phyloP scores from a whole-genome alignment of 345 rosid species.

The Rhizophora mangle region DNA sequence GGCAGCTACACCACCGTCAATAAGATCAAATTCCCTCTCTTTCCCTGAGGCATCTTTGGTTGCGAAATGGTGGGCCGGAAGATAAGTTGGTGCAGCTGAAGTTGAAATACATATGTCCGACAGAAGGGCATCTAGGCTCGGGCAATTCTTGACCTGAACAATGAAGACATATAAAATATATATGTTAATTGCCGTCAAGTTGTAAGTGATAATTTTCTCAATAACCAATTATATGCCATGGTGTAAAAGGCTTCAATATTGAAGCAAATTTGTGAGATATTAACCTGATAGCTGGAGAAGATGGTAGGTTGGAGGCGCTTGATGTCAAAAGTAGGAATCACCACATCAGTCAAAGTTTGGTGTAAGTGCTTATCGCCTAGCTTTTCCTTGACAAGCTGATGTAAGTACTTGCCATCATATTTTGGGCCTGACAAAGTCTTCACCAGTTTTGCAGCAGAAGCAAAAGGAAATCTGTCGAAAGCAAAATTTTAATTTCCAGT shows the following conservation, averaged over 20 bases:
- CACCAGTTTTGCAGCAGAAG: slow-evolving; percentile 5
- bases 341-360: slow-evolving; percentile 22
- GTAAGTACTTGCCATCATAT: slow-evolving; percentile 24
- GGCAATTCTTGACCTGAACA: slow-evolving; percentile 13
- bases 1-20: slow-evolving; percentile 40
- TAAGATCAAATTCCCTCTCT: slow-evolving; percentile 26
- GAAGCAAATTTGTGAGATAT: neutral
- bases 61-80: slow-evolving; percentile 29
- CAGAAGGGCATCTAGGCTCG: slow-evolving; percentile 14
- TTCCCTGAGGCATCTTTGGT: slow-evolving; percentile 15
- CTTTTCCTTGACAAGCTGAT: slow-evolving; percentile 5
- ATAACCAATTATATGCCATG: neutral
- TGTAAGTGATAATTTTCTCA: too few relatives aligned
- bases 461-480: neutral
- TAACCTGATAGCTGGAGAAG: slow-evolving; percentile 25
- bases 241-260: neutral
- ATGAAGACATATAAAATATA: neutral
- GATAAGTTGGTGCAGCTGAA: slow-evolving; percentile 35
- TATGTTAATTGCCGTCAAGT: neutral
- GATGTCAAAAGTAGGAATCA: slow-evolving; percentile 30
- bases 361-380: slow-evolving; percentile 12
- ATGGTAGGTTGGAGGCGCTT: slow-evolving; percentile 27
- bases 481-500: neutral
- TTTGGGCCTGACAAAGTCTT: slow-evolving; percentile 23
- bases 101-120: slow-evolving; percentile 31